Base-by-base conservation (phyloP, 371 early-diverging fungal species). In the Cokeromyces recurvatus region DNA sequence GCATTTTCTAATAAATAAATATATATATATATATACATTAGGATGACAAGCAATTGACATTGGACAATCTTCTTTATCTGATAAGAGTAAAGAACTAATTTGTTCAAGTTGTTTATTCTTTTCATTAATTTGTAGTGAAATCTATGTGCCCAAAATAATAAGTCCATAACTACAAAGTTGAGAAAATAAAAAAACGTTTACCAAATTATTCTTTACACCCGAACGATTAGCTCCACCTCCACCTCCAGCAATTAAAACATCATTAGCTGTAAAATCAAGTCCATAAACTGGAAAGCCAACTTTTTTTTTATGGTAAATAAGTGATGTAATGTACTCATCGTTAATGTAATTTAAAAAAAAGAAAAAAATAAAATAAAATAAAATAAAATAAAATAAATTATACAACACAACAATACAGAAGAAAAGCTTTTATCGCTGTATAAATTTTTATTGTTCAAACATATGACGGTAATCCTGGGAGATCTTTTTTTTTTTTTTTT, bases 41-140 rank as follows among this genome's bases (percentile, higher is more conserved):
- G 86, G 85, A 66, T 82, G 82, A 17, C 71, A 59, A 16, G 77
- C 70, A 19, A 86, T 56, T 3, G 83, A 81, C 67, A 81, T 85
- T 9, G 84, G 83, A 5, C 82, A 79, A 48, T 84, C 85, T 48
- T 84, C 82, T 1, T 66, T 71, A 32, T 68, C 68, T 38, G 71
- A 72, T 21, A 61, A 27, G 19, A 25, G 11, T 3, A 56, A 17
- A 4, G 44, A 35, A 25, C 45, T 23, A 2, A 43, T 14, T 24
- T 45, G 40, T 2, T 17, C n/a, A 16, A 48, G 11, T n/a, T 31
- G 11, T 23, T 38, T 35, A 29, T 34, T 48, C 6, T 31, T 34
- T 20, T 38, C 46, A 31, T 59, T 31, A 2, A 62, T 27, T 8
- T 25, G 25, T 32, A 64, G 59, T 3, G 54, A 42, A 19, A 55